Percentiles rank a stretch among this genome's conserved stretches.
These are phyloP conservation scores for Coemansia sp. DNA, from an alignment of 192 early-diverging fungal genomes.

Conservation along the genomic window DNA sequence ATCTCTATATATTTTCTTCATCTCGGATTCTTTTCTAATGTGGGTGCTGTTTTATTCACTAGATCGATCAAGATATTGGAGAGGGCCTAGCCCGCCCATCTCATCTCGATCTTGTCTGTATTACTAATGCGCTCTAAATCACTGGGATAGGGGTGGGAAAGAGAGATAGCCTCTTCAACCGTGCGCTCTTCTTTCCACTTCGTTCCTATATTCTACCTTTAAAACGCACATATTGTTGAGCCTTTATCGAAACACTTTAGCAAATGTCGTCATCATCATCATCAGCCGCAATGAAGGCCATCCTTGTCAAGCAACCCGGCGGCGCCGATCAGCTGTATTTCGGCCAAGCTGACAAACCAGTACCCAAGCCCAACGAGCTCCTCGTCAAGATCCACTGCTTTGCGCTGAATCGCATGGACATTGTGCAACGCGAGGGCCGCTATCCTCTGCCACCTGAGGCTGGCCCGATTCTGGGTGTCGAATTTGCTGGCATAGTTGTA, in stretches of 20 bases:
- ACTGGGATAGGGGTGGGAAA: background rate
- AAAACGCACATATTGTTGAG: background rate
- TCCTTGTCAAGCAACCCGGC: slow-evolving; percentile 56
- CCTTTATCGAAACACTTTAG: background rate
- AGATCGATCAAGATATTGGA: background rate
- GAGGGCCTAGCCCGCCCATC: background rate
- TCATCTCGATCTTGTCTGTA: background rate
- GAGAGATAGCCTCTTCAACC: background rate
- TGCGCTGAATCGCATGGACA: slow-evolving; percentile 78
- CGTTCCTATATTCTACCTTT: background rate
- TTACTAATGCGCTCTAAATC: background rate
- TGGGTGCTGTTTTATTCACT: background rate
- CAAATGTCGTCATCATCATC: background rate
- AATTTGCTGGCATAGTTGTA: slow-evolving; percentile 68
- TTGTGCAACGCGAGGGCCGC: slow-evolving; percentile 69
- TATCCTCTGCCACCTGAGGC: slow-evolving; percentile 68
- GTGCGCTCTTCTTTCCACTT: background rate
- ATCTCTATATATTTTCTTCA: background rate
- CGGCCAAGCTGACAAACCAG: slow-evolving; percentile 50
- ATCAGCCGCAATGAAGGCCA: slow-evolving; percentile 46
- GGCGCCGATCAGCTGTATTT: slow-evolving; percentile 56
- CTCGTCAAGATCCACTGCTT: slow-evolving; percentile 62
- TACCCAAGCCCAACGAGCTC: slow-evolving; percentile 46
- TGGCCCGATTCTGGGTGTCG: slow-evolving; percentile 71
- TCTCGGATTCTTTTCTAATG: background rate